Percentiles rank a stretch among this genome's conserved stretches.
Conservation (phyloP, 176 grass and related monocot species). For the Urochloa ruziziensis region DNA sequence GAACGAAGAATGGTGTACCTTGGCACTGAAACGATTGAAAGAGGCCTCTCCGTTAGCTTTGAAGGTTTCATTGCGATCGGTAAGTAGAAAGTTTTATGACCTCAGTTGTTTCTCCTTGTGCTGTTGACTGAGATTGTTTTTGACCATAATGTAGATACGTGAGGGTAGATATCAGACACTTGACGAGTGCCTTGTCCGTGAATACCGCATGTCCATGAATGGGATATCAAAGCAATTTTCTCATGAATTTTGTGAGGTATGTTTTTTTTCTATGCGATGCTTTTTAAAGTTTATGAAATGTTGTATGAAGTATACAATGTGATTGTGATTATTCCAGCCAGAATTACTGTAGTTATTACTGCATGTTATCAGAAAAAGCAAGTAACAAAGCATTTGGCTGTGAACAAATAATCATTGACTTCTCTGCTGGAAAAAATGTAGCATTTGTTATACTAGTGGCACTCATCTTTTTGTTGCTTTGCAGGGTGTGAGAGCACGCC, state of each 20-base stretch:
- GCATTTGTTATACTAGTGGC: neutral
- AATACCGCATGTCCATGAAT: slow-evolving; percentile 88
- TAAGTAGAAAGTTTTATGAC: slow-evolving; percentile 41
- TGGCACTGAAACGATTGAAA: slow-evolving; percentile 91
- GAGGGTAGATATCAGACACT: slow-evolving; percentile 96
- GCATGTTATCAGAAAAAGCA: no score
- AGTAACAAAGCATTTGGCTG: no score
- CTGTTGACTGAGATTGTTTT: slow-evolving; percentile 15
- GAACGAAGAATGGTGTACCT: slow-evolving; percentile 89
- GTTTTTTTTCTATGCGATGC: neutral
- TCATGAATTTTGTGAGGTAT: slow-evolving; percentile 92
- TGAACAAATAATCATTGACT: neutral
- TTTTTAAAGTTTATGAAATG: neutral
- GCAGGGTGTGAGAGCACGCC: slow-evolving; percentile 81
- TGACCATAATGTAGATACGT: slow-evolving; percentile 58
- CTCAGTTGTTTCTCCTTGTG: neutral
- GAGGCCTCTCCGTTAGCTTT: slow-evolving; percentile 85
- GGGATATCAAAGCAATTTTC: slow-evolving; percentile 65
- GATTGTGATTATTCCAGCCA: neutral
- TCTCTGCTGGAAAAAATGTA: neutral
- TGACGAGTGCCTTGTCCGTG: slow-evolving; percentile 93
- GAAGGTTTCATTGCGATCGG: slow-evolving; percentile 87
- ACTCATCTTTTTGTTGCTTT: neutral
- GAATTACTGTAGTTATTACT: no score
- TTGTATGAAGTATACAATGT: neutral